Conservation (phyloP, 2,329 filamentous ascomycete genomes). For the Pestalotiopsis sp. region DNA sequence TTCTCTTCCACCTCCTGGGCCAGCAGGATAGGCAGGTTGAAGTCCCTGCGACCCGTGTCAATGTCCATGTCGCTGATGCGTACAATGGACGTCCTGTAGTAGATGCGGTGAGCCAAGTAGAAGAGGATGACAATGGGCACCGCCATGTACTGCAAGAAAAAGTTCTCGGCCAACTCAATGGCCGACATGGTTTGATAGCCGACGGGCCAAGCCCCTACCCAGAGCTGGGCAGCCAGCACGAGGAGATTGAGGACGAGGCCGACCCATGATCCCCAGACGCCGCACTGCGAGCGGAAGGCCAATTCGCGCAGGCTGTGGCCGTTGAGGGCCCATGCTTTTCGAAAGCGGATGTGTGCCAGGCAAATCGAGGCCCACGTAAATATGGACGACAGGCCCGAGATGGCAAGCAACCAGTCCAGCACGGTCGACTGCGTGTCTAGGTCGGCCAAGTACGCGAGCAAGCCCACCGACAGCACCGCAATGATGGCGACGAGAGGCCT, state of each 20-base stretch:
- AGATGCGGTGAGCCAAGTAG: slow-evolving; percentile 77
- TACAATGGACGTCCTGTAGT: slow-evolving; percentile 69
- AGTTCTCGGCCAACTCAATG: slow-evolving; percentile 57
- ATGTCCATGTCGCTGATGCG: slow-evolving; percentile 78
- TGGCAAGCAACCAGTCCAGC: slow-evolving; percentile 78
- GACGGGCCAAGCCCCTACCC: slow-evolving; percentile 80
- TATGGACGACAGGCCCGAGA: slow-evolving; percentile 72
- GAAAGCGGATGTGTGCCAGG: slow-evolving; percentile 90
- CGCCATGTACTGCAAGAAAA: slow-evolving; percentile 75
- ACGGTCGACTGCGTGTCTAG: slow-evolving; percentile 60
- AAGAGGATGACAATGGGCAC: slow-evolving; percentile 68
- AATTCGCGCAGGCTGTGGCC: slow-evolving; percentile 75
- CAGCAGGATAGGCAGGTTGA: slow-evolving; percentile 78
- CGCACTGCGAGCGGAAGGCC: slow-evolving; percentile 79
- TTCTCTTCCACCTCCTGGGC: slow-evolving; percentile 79
- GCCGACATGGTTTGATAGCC: slow-evolving; percentile 49
- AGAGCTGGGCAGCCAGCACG: slow-evolving; percentile 83
- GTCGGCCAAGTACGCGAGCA: slow-evolving; percentile 78
- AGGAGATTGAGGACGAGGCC: slow-evolving; percentile 76
- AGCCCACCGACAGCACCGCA: slow-evolving; percentile 67
- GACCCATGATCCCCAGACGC: slow-evolving; percentile 77
- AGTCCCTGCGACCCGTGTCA: slow-evolving; percentile 79
- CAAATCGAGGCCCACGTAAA: slow-evolving; percentile 87
- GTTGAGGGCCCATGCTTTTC: slow-evolving; percentile 71
- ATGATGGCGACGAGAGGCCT: slow-evolving; percentile 76